Evolutionary conservation across 352 stramenopile species (phyloP).

Genomic region (Globisporangium uncinulatum): DNA sequence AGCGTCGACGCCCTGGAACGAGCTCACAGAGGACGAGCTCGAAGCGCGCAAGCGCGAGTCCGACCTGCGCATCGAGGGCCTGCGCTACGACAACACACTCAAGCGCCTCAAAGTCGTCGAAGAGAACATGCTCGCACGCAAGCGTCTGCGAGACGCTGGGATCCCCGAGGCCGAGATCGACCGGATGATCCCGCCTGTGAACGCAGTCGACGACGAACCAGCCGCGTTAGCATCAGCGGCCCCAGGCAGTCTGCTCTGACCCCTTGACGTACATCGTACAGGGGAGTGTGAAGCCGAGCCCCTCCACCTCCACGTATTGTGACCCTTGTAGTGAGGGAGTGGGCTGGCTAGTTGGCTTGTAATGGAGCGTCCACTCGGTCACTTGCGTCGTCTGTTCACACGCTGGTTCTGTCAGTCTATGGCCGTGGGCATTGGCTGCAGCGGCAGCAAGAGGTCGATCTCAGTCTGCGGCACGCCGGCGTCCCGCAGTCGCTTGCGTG

Average conservation of each 20-base stretch:
- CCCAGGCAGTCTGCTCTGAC: neutral
- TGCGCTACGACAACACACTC: slow-evolving; percentile 19
- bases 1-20: slow-evolving; percentile 6
- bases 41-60: slow-evolving; percentile 17
- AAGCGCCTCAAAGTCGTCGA: slow-evolving; percentile 13
- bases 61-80: slow-evolving; percentile 14
- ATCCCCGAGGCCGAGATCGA: slow-evolving; percentile 17
- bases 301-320: no score
- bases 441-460: slow-evolving; percentile 14
- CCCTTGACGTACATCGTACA: no score
- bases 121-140: slow-evolving; percentile 32
- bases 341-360: neutral
- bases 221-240: no score
- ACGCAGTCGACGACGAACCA: neutral
- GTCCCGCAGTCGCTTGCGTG: slow-evolving; percentile 38
- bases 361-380: no score
- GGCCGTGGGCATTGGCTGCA: neutral
- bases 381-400: no score
- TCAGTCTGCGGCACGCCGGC: slow-evolving; percentile 15
- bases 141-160: slow-evolving; percentile 36
- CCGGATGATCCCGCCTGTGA: slow-evolving; percentile 12
- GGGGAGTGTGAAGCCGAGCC: no score
- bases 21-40: slow-evolving; percentile 13
- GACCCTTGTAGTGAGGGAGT: no score
- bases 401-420: neutral